Evolutionary conservation across 2,329 filamentous ascomycete species (phyloP), one percentile per base, ranked within the genome.

Genomic region (Pseudopyricularia javanii): DNA sequence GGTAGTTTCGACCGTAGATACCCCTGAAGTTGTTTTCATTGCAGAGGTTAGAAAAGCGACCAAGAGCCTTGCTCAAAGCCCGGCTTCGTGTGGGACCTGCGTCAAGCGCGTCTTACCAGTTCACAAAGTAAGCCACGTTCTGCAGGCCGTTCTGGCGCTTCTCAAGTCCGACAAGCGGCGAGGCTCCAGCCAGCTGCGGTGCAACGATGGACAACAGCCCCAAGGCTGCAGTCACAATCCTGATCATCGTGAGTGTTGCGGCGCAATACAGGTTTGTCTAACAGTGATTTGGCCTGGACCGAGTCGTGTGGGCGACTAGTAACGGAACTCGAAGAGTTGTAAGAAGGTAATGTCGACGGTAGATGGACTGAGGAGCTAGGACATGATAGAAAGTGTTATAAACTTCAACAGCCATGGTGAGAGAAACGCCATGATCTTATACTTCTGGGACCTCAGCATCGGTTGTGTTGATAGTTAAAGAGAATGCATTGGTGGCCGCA

Each of bases 1-100:
- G 76, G 62, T 85, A 88, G 57, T 86, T 79, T 53, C 87, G 78
- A 24, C 71, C 82, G 62, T 95, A 93, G 50, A 88, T 86, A 43
- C 79, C 84, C 85, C 75, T 77, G 34, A 7, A 34, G 8, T 26
- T 2, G 26, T 47, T 26, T 6, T 2, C 4, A 12, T 52, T 9
- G 49, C 33, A 20, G n/a, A 3, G 2, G 12, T 5, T 5, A 12
- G 9, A 14, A 52, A 37, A 50, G 12, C 9, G 28, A 35, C 30
- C n/a, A 7, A 17, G 7, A n/a, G 9, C 24, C 58, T 50, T 62
- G 55, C 17, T 34, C 15, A 30, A 22, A 45, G 32, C 9, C 28
- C 17, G 26, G 45, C n/a, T n/a, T n/a, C n/a, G n/a, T n/a, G n/a
- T n/a, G n/a, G n/a, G n/a, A n/a, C n/a, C n/a, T n/a, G n/a, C n/a